These are phyloP conservation scores for Malus orientalis DNA, from an alignment of 306 rosid species.

Conservation along the genomic window DNA sequence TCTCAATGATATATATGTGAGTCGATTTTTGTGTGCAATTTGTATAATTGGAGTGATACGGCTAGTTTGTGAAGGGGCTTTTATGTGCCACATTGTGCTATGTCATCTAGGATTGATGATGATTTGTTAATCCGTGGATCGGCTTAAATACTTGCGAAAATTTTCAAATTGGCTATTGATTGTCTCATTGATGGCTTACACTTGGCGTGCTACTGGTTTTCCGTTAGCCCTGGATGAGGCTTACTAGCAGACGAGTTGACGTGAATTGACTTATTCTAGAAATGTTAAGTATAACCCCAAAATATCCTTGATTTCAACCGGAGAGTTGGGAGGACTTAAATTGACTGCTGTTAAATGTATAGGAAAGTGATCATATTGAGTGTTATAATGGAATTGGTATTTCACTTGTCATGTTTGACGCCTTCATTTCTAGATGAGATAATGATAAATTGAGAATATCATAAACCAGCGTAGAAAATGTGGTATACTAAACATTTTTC, in stretches of 20 bases:
- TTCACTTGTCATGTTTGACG: background rate
- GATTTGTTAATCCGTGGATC: background rate
- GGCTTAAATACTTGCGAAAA: background rate
- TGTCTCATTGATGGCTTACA: background rate
- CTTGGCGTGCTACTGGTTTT: background rate
- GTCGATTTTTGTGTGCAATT: background rate
- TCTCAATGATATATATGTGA: slow-evolving; percentile 91
- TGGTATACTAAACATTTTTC: background rate
- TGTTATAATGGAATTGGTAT: background rate
- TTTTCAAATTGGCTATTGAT: background rate
- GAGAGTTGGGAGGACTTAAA: background rate
- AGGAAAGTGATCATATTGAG: background rate
- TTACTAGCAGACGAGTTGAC: background rate
- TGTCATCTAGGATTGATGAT: background rate
- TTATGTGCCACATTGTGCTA: background rate
- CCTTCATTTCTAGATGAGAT: background rate
- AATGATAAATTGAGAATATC: background rate
- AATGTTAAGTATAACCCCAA: background rate
- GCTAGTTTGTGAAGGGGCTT: background rate
- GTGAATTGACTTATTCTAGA: background rate
- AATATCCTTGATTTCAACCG: background rate
- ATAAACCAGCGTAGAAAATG: background rate
- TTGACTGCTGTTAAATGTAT: background rate
- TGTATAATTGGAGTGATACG: background rate
- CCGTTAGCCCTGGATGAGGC: background rate